These are phyloP conservation scores for Chalara sp. DNA, from an alignment of 2,329 filamentous ascomycete species.

Conservation along the genomic window DNA sequence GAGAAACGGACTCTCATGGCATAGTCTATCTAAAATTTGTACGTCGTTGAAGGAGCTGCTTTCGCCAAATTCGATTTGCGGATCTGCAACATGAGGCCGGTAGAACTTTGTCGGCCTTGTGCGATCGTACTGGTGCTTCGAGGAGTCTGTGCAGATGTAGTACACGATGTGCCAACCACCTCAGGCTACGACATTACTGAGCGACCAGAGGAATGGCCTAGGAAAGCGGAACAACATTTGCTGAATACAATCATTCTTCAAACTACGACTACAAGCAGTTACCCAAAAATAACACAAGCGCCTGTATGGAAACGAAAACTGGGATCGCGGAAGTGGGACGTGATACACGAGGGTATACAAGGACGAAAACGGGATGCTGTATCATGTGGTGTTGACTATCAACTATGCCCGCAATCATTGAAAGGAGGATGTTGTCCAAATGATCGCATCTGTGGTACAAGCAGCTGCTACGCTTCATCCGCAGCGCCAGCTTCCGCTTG, in stretches of 20 bases:
- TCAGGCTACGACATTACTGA: not conserved
- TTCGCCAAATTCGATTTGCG: too few relatives aligned
- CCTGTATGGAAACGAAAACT: conserved; percentile 18
- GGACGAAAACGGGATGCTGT: conserved; percentile 20
- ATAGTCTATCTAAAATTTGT: too few relatives aligned
- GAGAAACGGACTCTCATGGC: too few relatives aligned
- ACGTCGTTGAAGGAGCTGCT: too few relatives aligned
- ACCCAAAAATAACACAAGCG: conserved; percentile 19
- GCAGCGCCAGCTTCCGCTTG: conserved; percentile 16
- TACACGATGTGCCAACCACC: not conserved
- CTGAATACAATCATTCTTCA: not conserved
- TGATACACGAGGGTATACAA: conserved; percentile 22
- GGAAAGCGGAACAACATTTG: not conserved
- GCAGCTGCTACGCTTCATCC: conserved; percentile 32
- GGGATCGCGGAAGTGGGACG: conserved; percentile 21
- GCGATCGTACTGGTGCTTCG: not conserved
- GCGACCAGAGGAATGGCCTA: not conserved
- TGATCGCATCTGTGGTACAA: conserved; percentile 39
- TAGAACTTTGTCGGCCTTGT: not conserved
- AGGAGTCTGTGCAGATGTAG: not conserved
- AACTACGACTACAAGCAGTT: conserved; percentile 7
- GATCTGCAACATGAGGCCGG: too few relatives aligned
- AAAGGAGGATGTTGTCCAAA: conserved; percentile 31
- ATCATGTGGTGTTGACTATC: conserved; percentile 18
- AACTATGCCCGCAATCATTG: conserved; percentile 21